Evolutionary conservation across 2,329 filamentous ascomycete species (phyloP), one percentile per base, ranked within the genome.

Genomic region (Cladosporium velox): DNA sequence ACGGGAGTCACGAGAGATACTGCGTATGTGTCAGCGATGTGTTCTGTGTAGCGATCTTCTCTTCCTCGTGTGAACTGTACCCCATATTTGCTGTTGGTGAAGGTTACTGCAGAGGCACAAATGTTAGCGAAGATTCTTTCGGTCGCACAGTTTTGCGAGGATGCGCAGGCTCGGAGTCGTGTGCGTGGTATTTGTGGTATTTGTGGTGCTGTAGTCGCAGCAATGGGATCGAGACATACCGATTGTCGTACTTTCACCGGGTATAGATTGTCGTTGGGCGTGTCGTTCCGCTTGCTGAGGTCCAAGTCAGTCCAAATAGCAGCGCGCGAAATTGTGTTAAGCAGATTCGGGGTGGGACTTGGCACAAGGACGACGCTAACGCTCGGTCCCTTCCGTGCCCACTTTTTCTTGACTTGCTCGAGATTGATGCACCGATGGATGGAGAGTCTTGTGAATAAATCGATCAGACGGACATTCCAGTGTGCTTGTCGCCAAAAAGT

Each of bases 1-100:
- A 87, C 95, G 93, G 84, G 93, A 97, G 87, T 98, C 94, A 87
- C 95, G 92, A 86, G 94, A 97, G 87, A 99, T 98, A 99, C 95
- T 84, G 77, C 14, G 52, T 44, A 32, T 15, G 55, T 64, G 77
- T 83, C 72, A 83, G 81, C 75, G 59, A 30, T 24, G 58, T 71
- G 68, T 64, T 55, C 52, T 55, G 52, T 35, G 32, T 51, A 34
- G 51, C 49, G 41, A 55, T 51, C 51, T 64, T 55, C 47, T 67
- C 62, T 65, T 59, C 65, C 73, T 76, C 67, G 70, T 71, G 65
- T 68, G 59, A 73, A 78, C 70, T 73, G 69, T 83, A 84, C 82
- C 82, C 82, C 82, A 84, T 84, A 78, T 77, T 83, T 83, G 80
- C 81, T 78, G 73, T 78, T 75, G 75, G 77, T 79, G 78, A 82